Conservation (phyloP, 805 yeast genomes). For the Metschnikowia vanudenii region DNA sequence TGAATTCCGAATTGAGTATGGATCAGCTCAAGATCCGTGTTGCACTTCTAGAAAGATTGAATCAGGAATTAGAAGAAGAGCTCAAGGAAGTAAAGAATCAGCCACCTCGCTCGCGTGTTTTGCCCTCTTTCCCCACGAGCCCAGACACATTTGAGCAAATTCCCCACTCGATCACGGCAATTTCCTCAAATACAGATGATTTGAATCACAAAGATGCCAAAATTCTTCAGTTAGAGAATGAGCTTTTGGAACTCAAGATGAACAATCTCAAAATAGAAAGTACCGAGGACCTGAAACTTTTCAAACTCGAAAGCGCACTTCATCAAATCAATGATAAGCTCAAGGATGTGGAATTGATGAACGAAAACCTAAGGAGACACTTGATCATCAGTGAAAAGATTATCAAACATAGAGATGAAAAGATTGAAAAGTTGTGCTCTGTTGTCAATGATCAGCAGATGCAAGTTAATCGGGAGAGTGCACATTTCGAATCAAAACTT, state of each 20-base stretch:
- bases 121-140: neutral
- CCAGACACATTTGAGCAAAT: conserved; percentile 1
- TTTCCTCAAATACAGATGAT: conserved; percentile 11
- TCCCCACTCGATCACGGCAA: conserved; percentile 4
- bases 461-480: conserved; percentile 47
- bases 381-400: conserved; percentile 53
- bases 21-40: conserved; percentile 46
- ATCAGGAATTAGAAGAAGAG: conserved; percentile 43
- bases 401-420: conserved; percentile 54
- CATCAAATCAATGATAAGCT: conserved; percentile 57
- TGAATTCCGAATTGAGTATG: conserved; percentile 57
- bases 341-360: conserved; percentile 61
- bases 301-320: conserved; percentile 56
- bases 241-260: conserved; percentile 18
- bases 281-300: conserved; percentile 48
- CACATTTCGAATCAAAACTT: conserved; percentile 48
- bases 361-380: conserved; percentile 55
- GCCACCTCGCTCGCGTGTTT: neutral
- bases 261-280: conserved; percentile 29
- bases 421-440: conserved; percentile 54
- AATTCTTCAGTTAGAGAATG: conserved; percentile 19
- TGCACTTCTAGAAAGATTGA: conserved; percentile 34
- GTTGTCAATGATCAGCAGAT: conserved; percentile 51
- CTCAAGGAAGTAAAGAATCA: conserved; percentile 16
- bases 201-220: conserved; percentile 16